Percentiles rank a stretch among this genome's conserved stretches.
Conservation (phyloP, 768 basidiomycete species). For the Dacryopinax primogenitus region DNA sequence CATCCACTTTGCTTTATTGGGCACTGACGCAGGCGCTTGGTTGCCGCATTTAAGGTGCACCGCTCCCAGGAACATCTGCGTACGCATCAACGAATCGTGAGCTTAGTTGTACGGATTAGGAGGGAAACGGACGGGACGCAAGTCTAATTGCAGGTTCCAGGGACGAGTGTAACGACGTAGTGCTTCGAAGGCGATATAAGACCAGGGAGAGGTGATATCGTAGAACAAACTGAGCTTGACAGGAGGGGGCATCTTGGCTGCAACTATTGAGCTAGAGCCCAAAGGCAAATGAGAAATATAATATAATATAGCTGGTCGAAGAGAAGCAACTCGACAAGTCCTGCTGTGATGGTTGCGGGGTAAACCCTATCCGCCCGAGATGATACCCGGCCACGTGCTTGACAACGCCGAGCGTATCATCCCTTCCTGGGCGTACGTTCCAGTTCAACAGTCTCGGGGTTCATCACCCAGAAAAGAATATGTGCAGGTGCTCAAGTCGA, state of each 20-base stretch:
- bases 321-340: too few relatives aligned
- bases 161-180: constrained; percentile 1
- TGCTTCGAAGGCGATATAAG: constrained; percentile 11
- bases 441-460: too few relatives aligned
- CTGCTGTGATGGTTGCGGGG: too few relatives aligned
- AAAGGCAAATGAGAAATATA: too few relatives aligned
- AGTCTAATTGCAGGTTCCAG: not conserved
- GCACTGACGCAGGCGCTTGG: not conserved
- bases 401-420: too few relatives aligned
- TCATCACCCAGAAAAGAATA: too few relatives aligned
- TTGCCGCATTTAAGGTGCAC: not conserved
- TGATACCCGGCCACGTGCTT: too few relatives aligned
- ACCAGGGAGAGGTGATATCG: constrained; percentile 12
- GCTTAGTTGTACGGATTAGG: not conserved
- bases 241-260: not conserved
- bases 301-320: too few relatives aligned
- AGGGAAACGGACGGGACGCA: not conserved
- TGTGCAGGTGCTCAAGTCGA: too few relatives aligned
- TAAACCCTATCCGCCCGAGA: too few relatives aligned
- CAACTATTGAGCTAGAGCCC: too few relatives aligned
- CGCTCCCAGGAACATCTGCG: not conserved
- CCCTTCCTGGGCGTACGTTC: too few relatives aligned
- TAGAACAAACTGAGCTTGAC: constrained; percentile 18
- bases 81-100: not conserved
- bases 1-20: constrained; percentile 6